Percentiles rank a stretch among this genome's conserved stretches.
Conservation (phyloP, 805 yeast genomes). For the Lipomyces starkeyi region DNA sequence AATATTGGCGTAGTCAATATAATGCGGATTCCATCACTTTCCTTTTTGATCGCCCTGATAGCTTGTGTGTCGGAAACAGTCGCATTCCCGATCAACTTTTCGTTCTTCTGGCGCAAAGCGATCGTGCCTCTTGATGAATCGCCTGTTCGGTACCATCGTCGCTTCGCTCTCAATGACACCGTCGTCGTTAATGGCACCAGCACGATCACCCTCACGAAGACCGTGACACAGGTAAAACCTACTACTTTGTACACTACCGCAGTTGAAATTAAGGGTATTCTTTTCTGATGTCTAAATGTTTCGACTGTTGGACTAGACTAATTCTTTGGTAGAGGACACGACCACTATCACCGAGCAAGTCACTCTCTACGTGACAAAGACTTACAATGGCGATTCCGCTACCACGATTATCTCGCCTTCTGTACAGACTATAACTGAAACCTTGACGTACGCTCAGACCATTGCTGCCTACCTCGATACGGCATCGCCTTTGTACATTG, state of each 20-base stretch:
- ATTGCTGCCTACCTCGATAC: slow-evolving; percentile 16
- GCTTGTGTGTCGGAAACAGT: background rate
- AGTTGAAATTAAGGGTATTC: slow-evolving; percentile 7
- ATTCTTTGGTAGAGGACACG: slow-evolving; percentile 6
- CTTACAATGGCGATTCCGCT: slow-evolving; percentile 3
- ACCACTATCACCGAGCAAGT: slow-evolving; percentile 17
- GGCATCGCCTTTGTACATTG: slow-evolving; percentile 13
- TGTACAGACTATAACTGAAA: slow-evolving; percentile 11
- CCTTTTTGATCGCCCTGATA: background rate
- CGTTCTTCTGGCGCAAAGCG: background rate
- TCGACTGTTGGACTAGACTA: background rate
- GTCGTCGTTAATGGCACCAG: background rate
- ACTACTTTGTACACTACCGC: slow-evolving; percentile 13
- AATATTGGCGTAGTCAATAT: background rate
- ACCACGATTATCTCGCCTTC: slow-evolving; percentile 12
- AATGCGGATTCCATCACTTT: background rate
- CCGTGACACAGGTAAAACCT: background rate
- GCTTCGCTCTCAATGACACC: background rate
- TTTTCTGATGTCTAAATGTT: background rate
- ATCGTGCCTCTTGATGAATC: background rate
- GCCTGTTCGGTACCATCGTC: slow-evolving; percentile 1
- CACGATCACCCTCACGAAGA: background rate
- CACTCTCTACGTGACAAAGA: slow-evolving; percentile 16
- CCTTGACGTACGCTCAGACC: slow-evolving; percentile 14
- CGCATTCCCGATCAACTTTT: background rate